Base-by-base conservation (phyloP, 2,329 filamentous ascomycete genomes). In the Arthrinium phaeospermum region DNA sequence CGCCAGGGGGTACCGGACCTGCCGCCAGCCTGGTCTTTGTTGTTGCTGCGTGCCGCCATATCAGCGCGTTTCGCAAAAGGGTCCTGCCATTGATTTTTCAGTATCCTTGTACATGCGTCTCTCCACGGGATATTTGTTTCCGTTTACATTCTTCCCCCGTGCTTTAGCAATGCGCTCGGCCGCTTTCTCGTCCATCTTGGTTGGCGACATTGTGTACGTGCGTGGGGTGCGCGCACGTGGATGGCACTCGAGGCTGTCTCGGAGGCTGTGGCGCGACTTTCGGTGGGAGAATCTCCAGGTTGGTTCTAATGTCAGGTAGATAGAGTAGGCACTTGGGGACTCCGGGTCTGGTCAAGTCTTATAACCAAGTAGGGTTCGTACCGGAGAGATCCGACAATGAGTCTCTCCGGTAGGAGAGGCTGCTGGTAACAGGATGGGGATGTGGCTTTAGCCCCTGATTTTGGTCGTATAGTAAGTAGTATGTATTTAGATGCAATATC, bases 131-230 rank as follows among this genome's bases (percentile, higher is more conserved):
- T 7, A 5, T 41, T 13, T n/a, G 24, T 34, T 45, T 44, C 22
- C 10, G 74, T 78, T 73, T 74, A 85, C 84, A 74, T 83, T 82
- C 22, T 81, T 80, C 16, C 85, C 85, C 49, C 82, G 80, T 4
- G 84, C 80, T 72, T 80, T 84, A 45, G 80, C 79, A 73, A 86
- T 86, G 70, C 84, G 80, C 68, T 81, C 81, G 3, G 81, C 84
- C 6, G 82, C 82, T 22, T 81, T 80, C 3, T 83, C 80, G 74
- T 85, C 83, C 84, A 86, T 86, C 73, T 67, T 67, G 13, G 34
- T 13, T 8, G 61, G 61, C 34, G 61, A 41, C 61, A 67, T 67
- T 13, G 8, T 41, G 24, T 41, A 13, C 46, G 22, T 16, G 2
- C 19, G 46, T 46, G 14, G 14, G 45, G 14, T 16, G 5, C 19